A percentile compares a stretch with the other conserved stretches of the same genome.
Evolutionary conservation across 805 yeast genomes (phyloP).

Genomic region (Ogataea allantospora): DNA sequence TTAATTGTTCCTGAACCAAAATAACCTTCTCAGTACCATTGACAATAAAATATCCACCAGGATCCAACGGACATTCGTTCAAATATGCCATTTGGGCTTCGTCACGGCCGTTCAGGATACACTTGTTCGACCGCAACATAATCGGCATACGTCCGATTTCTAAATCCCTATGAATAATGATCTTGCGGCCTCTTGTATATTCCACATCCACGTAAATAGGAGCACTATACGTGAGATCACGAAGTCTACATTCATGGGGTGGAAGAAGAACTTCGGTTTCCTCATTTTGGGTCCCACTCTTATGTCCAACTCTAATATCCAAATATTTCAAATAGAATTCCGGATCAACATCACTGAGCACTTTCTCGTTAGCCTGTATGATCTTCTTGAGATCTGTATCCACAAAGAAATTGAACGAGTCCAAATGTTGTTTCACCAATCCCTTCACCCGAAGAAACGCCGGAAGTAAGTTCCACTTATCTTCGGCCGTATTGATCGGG

Average conservation of each 20-base stretch:
- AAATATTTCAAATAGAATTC: slow-evolving; percentile 90
- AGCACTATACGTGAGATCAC: slow-evolving; percentile 93
- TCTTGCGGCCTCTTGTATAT: slow-evolving; percentile 91
- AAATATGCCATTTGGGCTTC: slow-evolving; percentile 83
- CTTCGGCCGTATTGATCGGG: slow-evolving; percentile 86
- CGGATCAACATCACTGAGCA: slow-evolving; percentile 94
- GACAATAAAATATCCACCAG: slow-evolving; percentile 97
- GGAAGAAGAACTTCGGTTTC: slow-evolving; percentile 64
- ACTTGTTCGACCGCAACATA: slow-evolving; percentile 91
- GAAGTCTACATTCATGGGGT: slow-evolving; percentile 93
- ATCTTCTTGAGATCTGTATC: slow-evolving; percentile 92
- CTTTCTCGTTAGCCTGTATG: slow-evolving; percentile 83
- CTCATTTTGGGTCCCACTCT: slow-evolving; percentile 46
- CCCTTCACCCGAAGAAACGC: slow-evolving; percentile 96
- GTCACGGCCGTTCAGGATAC: slow-evolving; percentile 75
- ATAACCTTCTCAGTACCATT: slow-evolving; percentile 98
- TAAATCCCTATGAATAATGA: slow-evolving; percentile 83
- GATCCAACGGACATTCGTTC: slow-evolving; percentile 95
- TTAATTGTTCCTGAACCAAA: slow-evolving; percentile 92
- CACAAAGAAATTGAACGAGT: slow-evolving; percentile 95
- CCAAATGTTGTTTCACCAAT: slow-evolving; percentile 93
- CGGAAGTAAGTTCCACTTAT: slow-evolving; percentile 95
- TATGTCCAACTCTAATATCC: slow-evolving; percentile 89
- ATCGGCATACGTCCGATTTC: slow-evolving; percentile 99
- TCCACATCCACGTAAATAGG: slow-evolving; percentile 97